A percentile compares a stretch with the other conserved stretches of the same genome.
phyloP scores from a whole-genome alignment of 345 rosid species.

The Rhizophora apiculata region DNA sequence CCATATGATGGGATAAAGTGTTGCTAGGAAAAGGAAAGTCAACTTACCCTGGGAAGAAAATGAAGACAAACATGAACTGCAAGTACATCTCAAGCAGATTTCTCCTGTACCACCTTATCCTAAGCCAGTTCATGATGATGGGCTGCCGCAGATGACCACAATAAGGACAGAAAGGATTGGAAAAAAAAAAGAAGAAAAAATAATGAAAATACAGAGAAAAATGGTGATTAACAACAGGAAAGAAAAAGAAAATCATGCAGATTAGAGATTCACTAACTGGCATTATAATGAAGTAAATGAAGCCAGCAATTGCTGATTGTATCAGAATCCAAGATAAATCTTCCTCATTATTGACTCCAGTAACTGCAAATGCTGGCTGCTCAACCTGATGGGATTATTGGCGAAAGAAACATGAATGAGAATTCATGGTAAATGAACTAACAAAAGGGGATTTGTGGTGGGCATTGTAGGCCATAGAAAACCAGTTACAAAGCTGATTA shows the following conservation, averaged over 20 bases:
- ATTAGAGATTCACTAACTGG: conserved; percentile 47
- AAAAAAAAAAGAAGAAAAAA: not conserved
- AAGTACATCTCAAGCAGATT: conserved; percentile 76
- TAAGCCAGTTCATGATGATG: conserved; percentile 85
- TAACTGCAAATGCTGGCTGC: conserved; percentile 72
- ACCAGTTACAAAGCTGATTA: conserved; percentile 18
- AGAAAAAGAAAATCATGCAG: too few species aligned
- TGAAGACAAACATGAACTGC: conserved; percentile 87
- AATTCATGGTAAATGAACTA: not conserved
- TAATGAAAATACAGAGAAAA: not conserved
- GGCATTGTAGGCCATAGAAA: too few species aligned
- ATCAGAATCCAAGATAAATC: conserved; percentile 44
- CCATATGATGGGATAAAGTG: not conserved
- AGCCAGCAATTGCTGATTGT: conserved; percentile 51
- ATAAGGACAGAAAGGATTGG: not conserved
- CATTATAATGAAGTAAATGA: conserved; percentile 68
- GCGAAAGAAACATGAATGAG: not conserved
- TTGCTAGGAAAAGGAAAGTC: not conserved
- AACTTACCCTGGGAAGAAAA: conserved; percentile 84
- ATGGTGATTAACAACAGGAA: not conserved
- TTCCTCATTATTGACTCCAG: conserved; percentile 67
- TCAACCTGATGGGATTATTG: conserved; percentile 39
- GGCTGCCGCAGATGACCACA: conserved; percentile 45
- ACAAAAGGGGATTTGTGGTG: not conserved
- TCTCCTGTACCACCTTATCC: conserved; percentile 83